Percentiles rank a stretch among this genome's conserved stretches.
These are phyloP conservation scores for Backusella mclennaniae DNA, from an alignment of 192 early-diverging fungal genomes.

Conservation along the genomic window DNA sequence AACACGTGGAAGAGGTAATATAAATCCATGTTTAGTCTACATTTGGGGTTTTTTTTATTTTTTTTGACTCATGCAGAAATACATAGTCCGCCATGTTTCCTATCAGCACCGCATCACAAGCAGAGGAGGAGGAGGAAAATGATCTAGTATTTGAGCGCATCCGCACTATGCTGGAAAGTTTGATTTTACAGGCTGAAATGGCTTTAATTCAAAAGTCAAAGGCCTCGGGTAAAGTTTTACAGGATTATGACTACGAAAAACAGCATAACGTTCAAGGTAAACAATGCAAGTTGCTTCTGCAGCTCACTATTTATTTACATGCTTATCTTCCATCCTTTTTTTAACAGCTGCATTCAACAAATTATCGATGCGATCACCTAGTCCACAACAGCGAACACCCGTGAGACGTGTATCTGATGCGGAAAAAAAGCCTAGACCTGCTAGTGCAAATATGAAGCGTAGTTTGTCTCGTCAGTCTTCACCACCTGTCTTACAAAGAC, in stretches of 20 bases:
- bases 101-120: not conserved
- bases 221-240: slow-evolving; percentile 11
- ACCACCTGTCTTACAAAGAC: not conserved
- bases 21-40: slow-evolving; percentile 1
- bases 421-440: not conserved
- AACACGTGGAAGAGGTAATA: slow-evolving; percentile 22
- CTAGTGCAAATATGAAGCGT: slow-evolving; percentile 8
- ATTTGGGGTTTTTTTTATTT: slow-evolving; percentile 6
- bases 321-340: not conserved
- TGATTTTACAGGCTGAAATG: slow-evolving; percentile 9
- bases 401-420: not conserved
- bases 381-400: not conserved
- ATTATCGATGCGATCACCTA: slow-evolving; percentile 1
- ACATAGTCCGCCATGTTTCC: slow-evolving; percentile 1
- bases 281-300: not conserved
- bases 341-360: not conserved
- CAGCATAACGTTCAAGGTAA: not conserved
- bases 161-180: not conserved
- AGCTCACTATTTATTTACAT: not conserved
- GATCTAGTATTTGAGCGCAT: slow-evolving; percentile 12
- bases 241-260: slow-evolving; percentile 13
- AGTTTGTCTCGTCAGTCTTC: slow-evolving; percentile 9
- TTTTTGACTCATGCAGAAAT: not conserved
- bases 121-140: slow-evolving; percentile 3
- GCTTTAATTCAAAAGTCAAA: slow-evolving; percentile 11